Conservation (phyloP, 495 filamentous ascomycete genomes). For the Neurospora hispaniola region DNA sequence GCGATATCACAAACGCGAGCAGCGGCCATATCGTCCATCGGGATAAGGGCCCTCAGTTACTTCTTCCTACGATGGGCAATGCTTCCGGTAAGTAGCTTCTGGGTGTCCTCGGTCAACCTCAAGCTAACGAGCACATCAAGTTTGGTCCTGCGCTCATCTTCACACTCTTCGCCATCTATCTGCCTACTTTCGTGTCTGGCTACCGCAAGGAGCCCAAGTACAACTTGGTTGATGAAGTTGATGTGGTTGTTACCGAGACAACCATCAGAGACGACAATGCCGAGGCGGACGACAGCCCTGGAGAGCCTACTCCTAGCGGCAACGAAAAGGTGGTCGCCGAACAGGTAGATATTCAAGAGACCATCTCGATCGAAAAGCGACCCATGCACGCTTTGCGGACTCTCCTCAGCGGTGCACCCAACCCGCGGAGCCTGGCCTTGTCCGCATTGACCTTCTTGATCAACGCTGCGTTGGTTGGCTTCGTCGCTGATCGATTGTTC, state of each 20-base stretch:
- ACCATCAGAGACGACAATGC: conserved; percentile 21
- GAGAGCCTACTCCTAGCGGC: background rate
- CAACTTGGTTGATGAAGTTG: conserved; percentile 49
- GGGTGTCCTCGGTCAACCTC: background rate
- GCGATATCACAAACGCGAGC: conserved; percentile 19
- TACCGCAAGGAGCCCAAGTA: conserved; percentile 48
- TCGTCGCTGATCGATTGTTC: conserved; percentile 65
- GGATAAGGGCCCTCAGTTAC: conserved; percentile 51
- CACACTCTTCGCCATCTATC: conserved; percentile 61
- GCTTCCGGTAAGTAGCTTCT: conserved; percentile 26
- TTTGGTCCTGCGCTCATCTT: conserved; percentile 55
- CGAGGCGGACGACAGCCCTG: conserved; percentile 15
- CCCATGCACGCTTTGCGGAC: conserved; percentile 41
- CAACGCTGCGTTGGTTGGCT: conserved; percentile 54
- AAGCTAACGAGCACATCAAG: conserved; percentile 25
- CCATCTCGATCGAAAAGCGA: conserved; percentile 30
- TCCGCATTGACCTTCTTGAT: conserved; percentile 55
- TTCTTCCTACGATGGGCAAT: conserved; percentile 81
- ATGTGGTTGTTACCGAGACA: conserved; percentile 48
- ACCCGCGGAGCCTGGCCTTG: conserved; percentile 44
- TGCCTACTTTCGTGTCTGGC: conserved; percentile 53
- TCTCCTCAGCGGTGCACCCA: conserved; percentile 67
- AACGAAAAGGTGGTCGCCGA: conserved; percentile 25
- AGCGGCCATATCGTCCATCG: conserved; percentile 38
- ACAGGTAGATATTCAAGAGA: conserved; percentile 42